phyloP scores from a whole-genome alignment of 805 yeast genomes.

The Saccharomyces jurei region DNA sequence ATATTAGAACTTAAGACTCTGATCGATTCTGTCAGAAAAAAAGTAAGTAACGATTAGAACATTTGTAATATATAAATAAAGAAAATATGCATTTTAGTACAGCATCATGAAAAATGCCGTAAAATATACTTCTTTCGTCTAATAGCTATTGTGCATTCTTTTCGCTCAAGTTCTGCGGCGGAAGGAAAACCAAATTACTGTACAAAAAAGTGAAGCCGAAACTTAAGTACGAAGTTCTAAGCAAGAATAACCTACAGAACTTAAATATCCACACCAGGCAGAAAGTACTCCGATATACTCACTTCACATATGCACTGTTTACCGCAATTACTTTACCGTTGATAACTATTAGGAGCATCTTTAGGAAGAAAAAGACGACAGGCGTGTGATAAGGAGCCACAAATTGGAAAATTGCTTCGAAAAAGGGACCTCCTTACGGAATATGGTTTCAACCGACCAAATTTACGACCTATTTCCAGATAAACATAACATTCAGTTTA shows the following conservation, averaged over 20 bases:
- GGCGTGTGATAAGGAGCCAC: background rate
- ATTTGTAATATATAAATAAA: background rate
- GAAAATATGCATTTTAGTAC: background rate
- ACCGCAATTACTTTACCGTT: background rate
- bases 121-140: background rate
- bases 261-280: background rate
- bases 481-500: conserved; percentile 12
- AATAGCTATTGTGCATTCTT: background rate
- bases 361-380: background rate
- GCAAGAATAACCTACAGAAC: background rate
- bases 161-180: background rate
- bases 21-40: conserved; percentile 24
- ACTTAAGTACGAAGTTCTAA: background rate
- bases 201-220: background rate
- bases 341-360: background rate
- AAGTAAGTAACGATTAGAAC: conserved; percentile 7
- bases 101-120: background rate
- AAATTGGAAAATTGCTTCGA: background rate
- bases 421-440: background rate
- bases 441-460: conserved; percentile 5
- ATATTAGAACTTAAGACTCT: conserved; percentile 20
- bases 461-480: conserved; percentile 17
- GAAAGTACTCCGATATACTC: background rate
- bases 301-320: background rate
- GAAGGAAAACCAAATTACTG: background rate